Conservation (phyloP, 2,329 filamentous ascomycete genomes). For the Daldinia sp. region DNA sequence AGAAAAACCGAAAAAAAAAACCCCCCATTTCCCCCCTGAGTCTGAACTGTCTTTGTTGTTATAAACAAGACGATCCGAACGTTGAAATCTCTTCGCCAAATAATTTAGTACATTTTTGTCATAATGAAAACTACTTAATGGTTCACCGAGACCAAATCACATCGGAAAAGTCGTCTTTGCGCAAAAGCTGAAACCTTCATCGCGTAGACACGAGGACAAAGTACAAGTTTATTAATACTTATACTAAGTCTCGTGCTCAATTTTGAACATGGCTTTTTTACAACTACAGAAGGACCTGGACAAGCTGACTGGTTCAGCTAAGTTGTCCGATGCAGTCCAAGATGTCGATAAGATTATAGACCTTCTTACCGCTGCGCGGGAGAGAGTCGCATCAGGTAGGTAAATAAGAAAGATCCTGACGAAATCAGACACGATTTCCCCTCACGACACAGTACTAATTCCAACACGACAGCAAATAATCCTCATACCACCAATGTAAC, state of each 20-base stretch:
- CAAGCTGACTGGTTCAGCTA: constrained; percentile 73
- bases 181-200: not conserved
- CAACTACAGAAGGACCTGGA: constrained; percentile 76
- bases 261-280: constrained; percentile 56
- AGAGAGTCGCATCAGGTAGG: constrained; percentile 77
- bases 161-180: constrained; percentile 1
- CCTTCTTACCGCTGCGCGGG: constrained; percentile 75
- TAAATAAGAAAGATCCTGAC: constrained; percentile 49
- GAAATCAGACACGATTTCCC: not conserved
- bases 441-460: not conserved
- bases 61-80: not conserved
- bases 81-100: not conserved
- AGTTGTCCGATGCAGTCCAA: constrained; percentile 73
- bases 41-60: not conserved
- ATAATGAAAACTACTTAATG: not conserved
- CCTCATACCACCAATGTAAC: constrained; percentile 75
- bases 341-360: constrained; percentile 88
- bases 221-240: not conserved
- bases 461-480: constrained; percentile 56
- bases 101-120: not conserved
- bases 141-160: not conserved
- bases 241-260: constrained; percentile 37
- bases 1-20: no score
- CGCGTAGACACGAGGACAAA: not conserved
- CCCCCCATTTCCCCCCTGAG: not conserved